These are phyloP conservation scores for Lodderomyces pseudojiufengensis DNA, from an alignment of 1,139 yeast genomes.

Conservation along the genomic window DNA sequence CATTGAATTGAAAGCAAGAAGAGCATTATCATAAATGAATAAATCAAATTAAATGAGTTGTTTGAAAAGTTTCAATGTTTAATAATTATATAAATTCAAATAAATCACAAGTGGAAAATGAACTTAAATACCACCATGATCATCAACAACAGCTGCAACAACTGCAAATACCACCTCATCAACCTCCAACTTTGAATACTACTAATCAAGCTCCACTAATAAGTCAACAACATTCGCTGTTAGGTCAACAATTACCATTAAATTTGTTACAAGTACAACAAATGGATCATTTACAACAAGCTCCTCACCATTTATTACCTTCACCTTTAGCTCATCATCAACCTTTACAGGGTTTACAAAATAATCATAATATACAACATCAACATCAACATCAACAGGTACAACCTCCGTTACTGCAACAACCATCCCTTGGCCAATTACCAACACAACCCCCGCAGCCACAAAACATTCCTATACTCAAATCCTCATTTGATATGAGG, in stretches of 20 bases:
- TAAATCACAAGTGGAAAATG: background rate
- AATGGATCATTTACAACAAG: background rate
- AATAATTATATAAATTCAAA: background rate
- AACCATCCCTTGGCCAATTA: conserved; percentile 2
- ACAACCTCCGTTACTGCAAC: conserved; percentile 1
- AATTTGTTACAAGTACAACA: conserved; percentile 1
- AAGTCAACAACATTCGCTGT: conserved; percentile 5
- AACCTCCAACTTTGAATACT: background rate
- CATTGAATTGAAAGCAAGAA: too few species aligned
- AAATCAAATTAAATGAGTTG: background rate
- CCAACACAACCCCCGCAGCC: conserved; percentile 1
- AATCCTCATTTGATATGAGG: conserved; percentile 10
- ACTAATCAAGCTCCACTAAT: conserved; percentile 2
- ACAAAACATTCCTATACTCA: conserved; percentile 6
- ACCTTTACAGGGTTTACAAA: too few species aligned
- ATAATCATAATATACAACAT: too few species aligned
- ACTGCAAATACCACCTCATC: conserved; percentile 6
- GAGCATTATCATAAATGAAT: background rate
- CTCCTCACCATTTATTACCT: background rate
- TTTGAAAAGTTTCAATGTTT: background rate
- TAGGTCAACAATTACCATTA: background rate
- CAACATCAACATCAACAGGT: conserved; percentile 5
- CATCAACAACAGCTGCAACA: conserved; percentile 3
- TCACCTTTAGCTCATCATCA: background rate
- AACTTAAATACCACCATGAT: background rate